A percentile compares a stretch with the other conserved stretches of the same genome.
Evolutionary conservation across 345 rosid species (phyloP).

Genomic region (Populus davidiana): DNA sequence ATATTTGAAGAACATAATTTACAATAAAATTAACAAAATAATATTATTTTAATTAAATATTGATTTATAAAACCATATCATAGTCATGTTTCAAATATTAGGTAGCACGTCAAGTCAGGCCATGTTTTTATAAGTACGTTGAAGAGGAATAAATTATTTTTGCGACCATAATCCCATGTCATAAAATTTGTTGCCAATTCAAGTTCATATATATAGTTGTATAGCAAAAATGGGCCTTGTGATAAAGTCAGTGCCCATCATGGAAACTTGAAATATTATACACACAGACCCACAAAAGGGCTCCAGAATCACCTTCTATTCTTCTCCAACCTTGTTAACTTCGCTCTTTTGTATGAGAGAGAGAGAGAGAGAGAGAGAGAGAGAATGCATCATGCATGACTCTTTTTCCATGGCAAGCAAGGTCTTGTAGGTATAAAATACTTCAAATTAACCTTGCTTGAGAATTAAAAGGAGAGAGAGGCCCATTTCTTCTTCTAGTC

Average conservation of each 20-base stretch:
- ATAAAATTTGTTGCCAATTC: not conserved
- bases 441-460: not conserved
- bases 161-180: not conserved
- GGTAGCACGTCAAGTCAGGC: too few species aligned
- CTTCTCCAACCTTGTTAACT: slow-evolving; percentile 9
- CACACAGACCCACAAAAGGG: not conserved
- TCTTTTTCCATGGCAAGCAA: slow-evolving; percentile 41
- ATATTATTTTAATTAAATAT: too few species aligned
- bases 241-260: not conserved
- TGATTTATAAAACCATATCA: too few species aligned
- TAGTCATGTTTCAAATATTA: too few species aligned
- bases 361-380: not conserved
- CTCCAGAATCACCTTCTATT: slow-evolving; percentile 29
- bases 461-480: not conserved
- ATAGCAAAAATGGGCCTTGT: not conserved
- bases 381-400: slow-evolving; percentile 18
- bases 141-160: too few species aligned
- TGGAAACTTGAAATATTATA: not conserved
- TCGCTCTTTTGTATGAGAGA: not conserved
- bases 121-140: too few species aligned
- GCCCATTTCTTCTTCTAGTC: not conserved
- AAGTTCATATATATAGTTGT: not conserved
- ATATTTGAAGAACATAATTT: too few species aligned
- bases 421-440: not conserved
- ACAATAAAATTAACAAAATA: too few species aligned